Evolutionary conservation across 2,329 filamentous ascomycete genomes (phyloP).

Genomic region (Diaporthe eres): DNA sequence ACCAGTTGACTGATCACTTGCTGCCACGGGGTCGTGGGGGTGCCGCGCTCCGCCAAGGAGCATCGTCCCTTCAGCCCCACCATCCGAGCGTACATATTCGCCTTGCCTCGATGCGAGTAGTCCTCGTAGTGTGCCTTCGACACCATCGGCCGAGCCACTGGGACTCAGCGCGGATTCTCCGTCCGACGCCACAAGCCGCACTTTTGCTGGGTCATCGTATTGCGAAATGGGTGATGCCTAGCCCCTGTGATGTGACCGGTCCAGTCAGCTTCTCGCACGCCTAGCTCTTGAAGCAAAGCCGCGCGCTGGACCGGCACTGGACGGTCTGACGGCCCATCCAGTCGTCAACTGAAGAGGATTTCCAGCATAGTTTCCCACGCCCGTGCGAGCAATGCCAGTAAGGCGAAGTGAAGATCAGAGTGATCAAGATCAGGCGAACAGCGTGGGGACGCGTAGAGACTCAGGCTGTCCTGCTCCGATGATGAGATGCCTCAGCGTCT

Average conservation of each 20-base stretch:
- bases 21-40: not conserved
- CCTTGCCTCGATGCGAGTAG: conserved; percentile 22
- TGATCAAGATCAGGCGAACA: conserved; percentile 22
- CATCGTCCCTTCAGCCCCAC: conserved; percentile 31
- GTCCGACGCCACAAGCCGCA: conserved; percentile 12
- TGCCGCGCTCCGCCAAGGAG: conserved; percentile 13
- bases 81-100: conserved; percentile 33
- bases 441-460: not conserved
- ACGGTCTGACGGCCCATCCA: conserved; percentile 14
- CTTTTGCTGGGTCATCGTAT: conserved; percentile 17
- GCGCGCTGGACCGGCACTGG: conserved; percentile 5
- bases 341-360: not conserved
- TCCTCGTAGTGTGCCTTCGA: not conserved
- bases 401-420: conserved; percentile 1
- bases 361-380: not conserved
- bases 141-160: not conserved
- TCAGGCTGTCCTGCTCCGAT: not conserved
- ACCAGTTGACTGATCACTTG: conserved; percentile 13
- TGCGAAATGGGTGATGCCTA: conserved; percentile 21
- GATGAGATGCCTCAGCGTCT: not conserved
- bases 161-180: not conserved
- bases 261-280: not conserved
- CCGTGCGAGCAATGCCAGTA: conserved; percentile 15
- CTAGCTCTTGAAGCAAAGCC: not conserved
- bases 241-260: conserved; percentile 10